Base-by-base conservation (phyloP, 495 filamentous ascomycete genomes). In the Amphirosellinia nigrospora region DNA sequence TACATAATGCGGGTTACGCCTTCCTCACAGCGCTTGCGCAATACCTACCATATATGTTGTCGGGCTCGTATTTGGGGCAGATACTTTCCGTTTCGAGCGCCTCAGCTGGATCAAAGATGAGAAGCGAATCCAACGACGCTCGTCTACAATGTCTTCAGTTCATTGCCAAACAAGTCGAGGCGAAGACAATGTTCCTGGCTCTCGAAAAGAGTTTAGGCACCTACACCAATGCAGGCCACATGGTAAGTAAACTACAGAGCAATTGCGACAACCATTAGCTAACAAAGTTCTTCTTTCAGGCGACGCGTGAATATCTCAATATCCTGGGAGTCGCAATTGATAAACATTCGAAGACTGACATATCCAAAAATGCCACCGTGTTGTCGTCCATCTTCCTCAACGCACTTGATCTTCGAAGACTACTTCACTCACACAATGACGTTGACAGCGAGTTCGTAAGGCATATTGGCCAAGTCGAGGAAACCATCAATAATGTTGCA, bases 21-120 rank as follows among this genome's bases (percentile, higher is more conserved):
- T 90, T 97, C 69, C 84, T 96, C 69, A 89, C 87, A 34, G 88
- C 92, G 2, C 81, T 97, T n/a, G 85, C 94, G 23, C 88, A 93
- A 58, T 87, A 93, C 70, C 81, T 97, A 15, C 94, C 94, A 1
- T 97, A 89, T 79, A 97, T 97, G 88, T 82, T 98, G 58, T 91
- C 92, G 2, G 87, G 86, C 3, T 80, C 84, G 36, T 90, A 94
- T 71, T 79, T 98, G 13, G 89, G 91, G 69, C 86, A 83, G 23
- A 81, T 96, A 26, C 78, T 98, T 28, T 73, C 82, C 32, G 86
- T 91, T 43, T 93, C 92, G 13, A 90, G 89, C 77, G 82, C 84
- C 39, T 96, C 93, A 28, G 86, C 90, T n/a, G 85, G 81, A 50
- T 83, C 86, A 3, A 82, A 76, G 10, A 68, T 88, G 61, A 84